Evolutionary conservation across 768 basidiomycete genomes (phyloP), one percentile per base, ranked within the genome.

Genomic region (Candolleomyces eurysporus): DNA sequence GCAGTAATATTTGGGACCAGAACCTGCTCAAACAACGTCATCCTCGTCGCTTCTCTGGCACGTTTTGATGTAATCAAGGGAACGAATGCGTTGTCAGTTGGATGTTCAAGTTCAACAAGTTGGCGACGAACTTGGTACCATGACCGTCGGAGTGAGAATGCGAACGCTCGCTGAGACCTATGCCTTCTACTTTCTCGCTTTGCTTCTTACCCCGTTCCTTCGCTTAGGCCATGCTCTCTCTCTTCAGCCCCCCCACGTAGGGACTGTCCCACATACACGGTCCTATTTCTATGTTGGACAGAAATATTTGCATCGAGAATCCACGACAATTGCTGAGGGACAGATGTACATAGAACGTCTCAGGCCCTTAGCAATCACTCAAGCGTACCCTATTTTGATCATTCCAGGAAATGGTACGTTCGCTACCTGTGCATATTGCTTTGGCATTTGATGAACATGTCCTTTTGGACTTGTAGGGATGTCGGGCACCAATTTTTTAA

Each of bases 301-400:
- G 31, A 64, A 65, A 0, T 82, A 82, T 63, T 61, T 70, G 17
- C 62, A 71, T 22, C 67, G 67, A 54, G 74, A 73, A 21, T 72
- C 75, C 51, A 74, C 76, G 31, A 70, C 66, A 13, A 73, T 83
- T 48, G 74, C 73, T 21, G 70, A 72, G 55, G 80, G 79, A 1
- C 81, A 83, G 50, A 79, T 84, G 67, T 84, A 84, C 58, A 80
- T 84, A 16, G 83, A 84, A 63, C 83, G 73, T 58, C 72, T 84
- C 48, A 75, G 68, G 4, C 83, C 83, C 9, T 67, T 68, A 16
- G 70, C 64, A 26, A 73, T 77, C 16, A 78, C 72, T 10, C 76
- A 74, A 51, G 72, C 69, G 16, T 67, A 74, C 40, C 83, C 83
- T 4, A 54, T 84, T 36, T 63, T 84, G 13, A 69, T 84, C 53